These are phyloP conservation scores for Saccharomycopsis phalli DNA, from an alignment of 1,139 yeast genomes.

Conservation along the genomic window DNA sequence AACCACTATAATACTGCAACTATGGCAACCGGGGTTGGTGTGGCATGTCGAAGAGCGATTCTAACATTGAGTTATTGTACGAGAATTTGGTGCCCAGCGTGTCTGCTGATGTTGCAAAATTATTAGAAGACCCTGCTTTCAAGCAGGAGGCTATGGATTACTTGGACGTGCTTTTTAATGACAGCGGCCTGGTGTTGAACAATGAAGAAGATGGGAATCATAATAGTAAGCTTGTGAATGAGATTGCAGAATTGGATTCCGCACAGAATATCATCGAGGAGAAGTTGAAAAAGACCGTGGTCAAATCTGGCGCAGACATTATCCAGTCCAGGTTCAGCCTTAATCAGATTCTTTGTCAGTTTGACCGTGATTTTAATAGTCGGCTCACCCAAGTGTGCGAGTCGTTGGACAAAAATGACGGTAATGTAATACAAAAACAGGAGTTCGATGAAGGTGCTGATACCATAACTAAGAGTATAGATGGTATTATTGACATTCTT, in stretches of 20 bases:
- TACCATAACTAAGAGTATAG: constrained; percentile 42
- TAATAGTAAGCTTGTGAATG: constrained; percentile 28
- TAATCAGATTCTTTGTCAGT: constrained; percentile 24
- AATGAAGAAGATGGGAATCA: constrained; percentile 10
- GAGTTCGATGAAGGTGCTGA: neutral
- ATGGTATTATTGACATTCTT: constrained; percentile 64
- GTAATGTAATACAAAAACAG: neutral
- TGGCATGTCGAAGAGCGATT: too few relatives aligned
- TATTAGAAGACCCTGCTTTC: constrained; percentile 16
- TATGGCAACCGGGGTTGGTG: too few relatives aligned
- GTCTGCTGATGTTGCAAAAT: constrained; percentile 1
- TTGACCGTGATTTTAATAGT: constrained; percentile 27
- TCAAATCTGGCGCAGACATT: constrained; percentile 27
- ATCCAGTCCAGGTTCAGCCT: constrained; percentile 28
- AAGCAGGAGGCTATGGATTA: constrained; percentile 22
- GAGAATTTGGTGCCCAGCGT: constrained; percentile 3
- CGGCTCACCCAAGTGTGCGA: constrained; percentile 29
- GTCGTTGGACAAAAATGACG: neutral
- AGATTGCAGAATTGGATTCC: constrained; percentile 42
- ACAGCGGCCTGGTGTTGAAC: neutral
- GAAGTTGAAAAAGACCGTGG: constrained; percentile 29
- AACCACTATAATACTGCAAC: too few relatives aligned
- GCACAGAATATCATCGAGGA: constrained; percentile 31
- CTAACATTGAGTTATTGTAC: constrained; percentile 1
- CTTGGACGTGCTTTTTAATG: constrained; percentile 22